phyloP scores from a whole-genome alignment of 495 filamentous ascomycete species.

The Trichocladium uniseriatum region DNA sequence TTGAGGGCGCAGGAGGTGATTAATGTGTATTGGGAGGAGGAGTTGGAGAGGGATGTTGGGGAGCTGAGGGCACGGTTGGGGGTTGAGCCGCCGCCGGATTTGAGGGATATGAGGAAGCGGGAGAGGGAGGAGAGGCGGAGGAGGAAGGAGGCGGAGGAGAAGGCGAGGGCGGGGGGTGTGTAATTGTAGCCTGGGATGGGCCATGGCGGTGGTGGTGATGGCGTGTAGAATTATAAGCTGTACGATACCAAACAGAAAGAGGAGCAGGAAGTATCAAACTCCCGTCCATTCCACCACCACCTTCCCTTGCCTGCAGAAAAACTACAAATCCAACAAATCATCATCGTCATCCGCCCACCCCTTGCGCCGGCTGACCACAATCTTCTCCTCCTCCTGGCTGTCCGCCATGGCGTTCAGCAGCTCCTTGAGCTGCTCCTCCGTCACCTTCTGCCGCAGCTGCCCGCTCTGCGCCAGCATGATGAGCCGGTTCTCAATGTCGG shows the following conservation, averaged over 20 bases:
- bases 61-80: conserved; percentile 63
- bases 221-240: background rate
- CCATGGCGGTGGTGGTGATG: background rate
- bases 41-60: conserved; percentile 75
- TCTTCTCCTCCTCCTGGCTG: conserved; percentile 60
- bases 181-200: background rate
- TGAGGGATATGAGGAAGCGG: conserved; percentile 66
- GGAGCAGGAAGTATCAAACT: background rate
- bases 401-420: conserved; percentile 75
- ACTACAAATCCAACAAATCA: conserved; percentile 59
- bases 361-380: conserved; percentile 76
- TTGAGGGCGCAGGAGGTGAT: conserved; percentile 69
- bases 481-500: conserved; percentile 83
- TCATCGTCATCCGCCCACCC: conserved; percentile 81
- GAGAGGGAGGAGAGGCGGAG: conserved; percentile 59
- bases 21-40: conserved; percentile 98
- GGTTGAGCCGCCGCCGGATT: conserved; percentile 82
- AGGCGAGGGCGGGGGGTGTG: background rate
- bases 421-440: conserved; percentile 88
- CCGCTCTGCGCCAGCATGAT: conserved; percentile 84
- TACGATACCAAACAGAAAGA: background rate
- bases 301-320: background rate
- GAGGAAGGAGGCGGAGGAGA: conserved; percentile 44
- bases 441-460: conserved; percentile 79
- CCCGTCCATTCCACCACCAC: background rate